phyloP scores from a whole-genome alignment of 2,329 filamentous ascomycete genomes.

The Teratosphaeria viscida region DNA sequence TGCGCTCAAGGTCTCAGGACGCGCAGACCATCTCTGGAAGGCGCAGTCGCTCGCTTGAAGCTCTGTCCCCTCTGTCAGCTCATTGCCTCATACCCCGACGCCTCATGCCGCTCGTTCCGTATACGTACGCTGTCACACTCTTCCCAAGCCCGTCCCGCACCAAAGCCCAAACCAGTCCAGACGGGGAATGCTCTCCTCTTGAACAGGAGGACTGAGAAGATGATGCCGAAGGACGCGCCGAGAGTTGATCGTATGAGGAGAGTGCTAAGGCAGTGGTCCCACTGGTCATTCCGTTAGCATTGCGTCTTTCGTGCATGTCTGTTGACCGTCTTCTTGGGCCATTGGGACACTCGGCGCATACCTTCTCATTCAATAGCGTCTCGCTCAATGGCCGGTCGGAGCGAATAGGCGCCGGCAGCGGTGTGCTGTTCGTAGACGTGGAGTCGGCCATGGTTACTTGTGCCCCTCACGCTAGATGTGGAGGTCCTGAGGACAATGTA shows the following conservation, averaged over 20 bases:
- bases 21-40: conserved; percentile 39
- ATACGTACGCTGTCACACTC: conserved; percentile 71
- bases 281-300: conserved; percentile 46
- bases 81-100: background rate
- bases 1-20: conserved; percentile 30
- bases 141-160: conserved; percentile 92
- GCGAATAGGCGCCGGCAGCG: conserved; percentile 55
- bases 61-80: conserved; percentile 26
- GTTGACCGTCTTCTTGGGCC: background rate
- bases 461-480: conserved; percentile 2
- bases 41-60: conserved; percentile 41
- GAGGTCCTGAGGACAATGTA: background rate
- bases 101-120: background rate
- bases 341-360: conserved; percentile 33
- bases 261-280: conserved; percentile 97
- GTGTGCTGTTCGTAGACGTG: conserved; percentile 41
- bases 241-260: conserved; percentile 93
- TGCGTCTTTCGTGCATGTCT: background rate
- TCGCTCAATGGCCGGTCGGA: conserved; percentile 79
- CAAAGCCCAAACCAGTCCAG: conserved; percentile 89
- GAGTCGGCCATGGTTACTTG: conserved; percentile 46
- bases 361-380: conserved; percentile 98
- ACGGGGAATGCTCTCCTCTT: conserved; percentile 97
- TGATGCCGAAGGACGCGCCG: conserved; percentile 91
- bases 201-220: conserved; percentile 97